Evolutionary conservation across 192 early-diverging fungal genomes (phyloP).

Genomic region (Linnemannia elongata): DNA sequence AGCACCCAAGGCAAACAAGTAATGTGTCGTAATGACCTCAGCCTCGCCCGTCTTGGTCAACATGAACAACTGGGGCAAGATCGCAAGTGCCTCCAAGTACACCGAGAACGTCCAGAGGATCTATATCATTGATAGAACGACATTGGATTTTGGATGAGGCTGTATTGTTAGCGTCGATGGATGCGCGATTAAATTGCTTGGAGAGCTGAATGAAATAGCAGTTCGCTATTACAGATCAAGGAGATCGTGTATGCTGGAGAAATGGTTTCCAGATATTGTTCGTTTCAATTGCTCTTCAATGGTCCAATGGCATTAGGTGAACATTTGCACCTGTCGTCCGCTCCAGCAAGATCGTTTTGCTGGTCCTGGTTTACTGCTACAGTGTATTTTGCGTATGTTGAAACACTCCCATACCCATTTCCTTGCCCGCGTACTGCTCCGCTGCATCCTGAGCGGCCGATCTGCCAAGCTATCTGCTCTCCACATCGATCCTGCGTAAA

Average conservation of each 20-base stretch:
- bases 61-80: constrained; percentile 98
- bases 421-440: background rate
- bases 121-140: constrained; percentile 62
- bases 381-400: background rate
- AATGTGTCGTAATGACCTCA: constrained; percentile 99
- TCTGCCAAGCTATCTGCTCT: background rate
- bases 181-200: background rate
- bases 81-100: constrained; percentile 96
- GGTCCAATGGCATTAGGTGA: background rate
- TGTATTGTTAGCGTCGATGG: background rate
- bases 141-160: background rate
- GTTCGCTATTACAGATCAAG: background rate
- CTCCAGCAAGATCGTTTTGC: background rate
- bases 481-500: background rate
- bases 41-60: constrained; percentile 97
- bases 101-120: constrained; percentile 98
- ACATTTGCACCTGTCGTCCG: background rate
- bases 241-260: background rate
- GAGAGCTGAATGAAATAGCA: too few species aligned
- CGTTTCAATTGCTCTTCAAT: background rate
- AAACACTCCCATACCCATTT: background rate
- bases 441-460: background rate
- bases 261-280: background rate
- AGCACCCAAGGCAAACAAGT: constrained; percentile 96
- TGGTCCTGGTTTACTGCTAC: background rate